Evolutionary conservation across 139 green algal species (phyloP).

Genomic region (Chlamydomonas schloesseri): DNA sequence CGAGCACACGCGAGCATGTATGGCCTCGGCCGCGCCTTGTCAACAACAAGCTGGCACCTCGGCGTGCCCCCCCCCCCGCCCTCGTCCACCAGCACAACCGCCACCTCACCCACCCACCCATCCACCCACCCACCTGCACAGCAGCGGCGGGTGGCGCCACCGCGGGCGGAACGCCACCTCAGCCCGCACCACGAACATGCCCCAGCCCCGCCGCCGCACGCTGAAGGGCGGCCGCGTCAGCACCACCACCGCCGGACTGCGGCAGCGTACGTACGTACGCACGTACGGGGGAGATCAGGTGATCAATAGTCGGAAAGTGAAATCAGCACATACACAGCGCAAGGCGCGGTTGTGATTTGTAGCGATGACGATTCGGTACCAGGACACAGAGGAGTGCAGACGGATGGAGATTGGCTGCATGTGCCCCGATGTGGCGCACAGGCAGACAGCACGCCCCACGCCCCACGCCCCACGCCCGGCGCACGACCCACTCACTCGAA

Average conservation of each 20-base stretch:
- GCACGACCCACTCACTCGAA: slow-evolving; percentile 5
- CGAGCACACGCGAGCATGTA: too few species aligned
- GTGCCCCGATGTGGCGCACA: not conserved
- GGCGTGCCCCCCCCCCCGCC: too few species aligned
- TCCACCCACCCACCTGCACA: slow-evolving; percentile 3
- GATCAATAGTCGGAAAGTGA: too few species aligned
- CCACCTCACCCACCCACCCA: not conserved
- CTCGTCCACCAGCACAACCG: too few species aligned
- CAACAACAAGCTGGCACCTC: too few species aligned
- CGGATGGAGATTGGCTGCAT: too few species aligned
- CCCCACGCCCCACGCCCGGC: too few species aligned
- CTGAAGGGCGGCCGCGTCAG: slow-evolving; percentile 5
- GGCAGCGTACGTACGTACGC: not conserved
- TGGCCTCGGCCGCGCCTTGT: too few species aligned
- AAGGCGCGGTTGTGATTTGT: too few species aligned
- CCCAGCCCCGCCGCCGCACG: slow-evolving; percentile 19
- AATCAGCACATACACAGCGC: too few species aligned
- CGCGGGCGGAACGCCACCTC: slow-evolving; percentile 15
- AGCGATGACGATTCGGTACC: too few species aligned
- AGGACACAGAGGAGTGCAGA: too few species aligned
- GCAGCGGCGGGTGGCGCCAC: slow-evolving; percentile 13
- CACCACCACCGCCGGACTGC: slow-evolving; percentile 14
- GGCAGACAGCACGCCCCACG: not conserved
- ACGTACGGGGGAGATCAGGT: not conserved
- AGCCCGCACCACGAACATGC: slow-evolving; percentile 20